A percentile compares a stretch with the other conserved stretches of the same genome.
Evolutionary conservation across 176 grass and related monocot genomes (phyloP).

Genomic region (Ampelocalamus luodianensis): DNA sequence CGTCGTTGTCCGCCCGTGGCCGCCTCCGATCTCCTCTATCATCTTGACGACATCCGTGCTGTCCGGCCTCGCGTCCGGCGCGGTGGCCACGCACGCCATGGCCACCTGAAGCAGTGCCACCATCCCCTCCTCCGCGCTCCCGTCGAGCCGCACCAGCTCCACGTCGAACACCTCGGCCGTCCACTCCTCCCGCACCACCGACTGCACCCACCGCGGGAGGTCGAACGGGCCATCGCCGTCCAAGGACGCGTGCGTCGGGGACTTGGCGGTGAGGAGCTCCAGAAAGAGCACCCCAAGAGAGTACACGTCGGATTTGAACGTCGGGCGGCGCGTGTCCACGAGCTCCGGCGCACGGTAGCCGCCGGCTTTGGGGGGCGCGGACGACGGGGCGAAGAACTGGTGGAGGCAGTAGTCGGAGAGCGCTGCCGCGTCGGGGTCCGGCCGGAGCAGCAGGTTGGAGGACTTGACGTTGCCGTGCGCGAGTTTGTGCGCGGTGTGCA

Average conservation of each 20-base stretch:
- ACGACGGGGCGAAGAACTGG: constrained; percentile 53
- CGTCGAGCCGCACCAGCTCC: constrained; percentile 60
- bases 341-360: constrained; percentile 83
- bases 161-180: constrained; percentile 94
- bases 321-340: constrained; percentile 63
- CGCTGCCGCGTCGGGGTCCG: constrained; percentile 43
- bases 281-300: constrained; percentile 80
- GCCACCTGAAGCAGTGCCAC: constrained; percentile 86
- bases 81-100: constrained; percentile 74
- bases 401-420: constrained; percentile 66
- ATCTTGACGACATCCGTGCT: constrained; percentile 56
- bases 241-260: constrained; percentile 50
- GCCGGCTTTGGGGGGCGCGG: constrained; percentile 38
- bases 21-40: constrained; percentile 64
- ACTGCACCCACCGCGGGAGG: constrained; percentile 90
- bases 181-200: constrained; percentile 96
- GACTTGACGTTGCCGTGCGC: constrained; percentile 70
- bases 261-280: constrained; percentile 74
- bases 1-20: constrained; percentile 34
- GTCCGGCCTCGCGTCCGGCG: constrained; percentile 67
- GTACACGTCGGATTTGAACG: constrained; percentile 80
- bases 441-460: constrained; percentile 68
- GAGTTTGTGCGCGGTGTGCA: constrained; percentile 50
- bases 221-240: constrained; percentile 62
- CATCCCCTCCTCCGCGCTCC: constrained; percentile 87